phyloP scores from a whole-genome alignment of 495 filamentous ascomycete species.

The Entonaema liquescens region DNA sequence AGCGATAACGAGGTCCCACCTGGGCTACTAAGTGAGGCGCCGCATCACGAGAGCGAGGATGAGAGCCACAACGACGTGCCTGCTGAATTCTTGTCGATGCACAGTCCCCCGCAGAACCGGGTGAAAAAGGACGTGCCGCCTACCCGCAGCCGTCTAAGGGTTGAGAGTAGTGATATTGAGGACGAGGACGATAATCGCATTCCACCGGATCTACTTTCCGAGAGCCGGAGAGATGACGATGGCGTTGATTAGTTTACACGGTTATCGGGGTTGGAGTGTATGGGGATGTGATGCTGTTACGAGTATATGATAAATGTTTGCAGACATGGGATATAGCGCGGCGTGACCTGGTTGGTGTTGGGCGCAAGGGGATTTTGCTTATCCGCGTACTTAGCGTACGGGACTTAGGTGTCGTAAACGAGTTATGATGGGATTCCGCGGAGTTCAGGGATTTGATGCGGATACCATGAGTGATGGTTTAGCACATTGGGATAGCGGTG shows the following conservation, averaged over 20 bases:
- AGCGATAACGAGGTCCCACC: constrained; percentile 51
- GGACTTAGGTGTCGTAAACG: neutral
- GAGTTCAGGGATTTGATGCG: neutral
- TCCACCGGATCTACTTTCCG: constrained; percentile 52
- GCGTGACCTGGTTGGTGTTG: neutral
- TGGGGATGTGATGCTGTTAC: neutral
- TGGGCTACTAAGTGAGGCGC: constrained; percentile 44
- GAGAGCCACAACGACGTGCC: constrained; percentile 53
- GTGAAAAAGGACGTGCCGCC: neutral
- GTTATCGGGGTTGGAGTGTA: neutral
- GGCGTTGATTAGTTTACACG: constrained; percentile 16
- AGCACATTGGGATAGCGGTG: neutral
- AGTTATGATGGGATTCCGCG: neutral
- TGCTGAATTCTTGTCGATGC: constrained; percentile 52
- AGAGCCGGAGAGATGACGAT: constrained; percentile 33
- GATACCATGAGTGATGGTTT: neutral
- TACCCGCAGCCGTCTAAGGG: constrained; percentile 11
- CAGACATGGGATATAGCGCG: neutral
- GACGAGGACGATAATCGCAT: constrained; percentile 51
- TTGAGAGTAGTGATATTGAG: constrained; percentile 42
- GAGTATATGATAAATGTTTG: neutral
- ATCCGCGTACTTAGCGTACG: neutral
- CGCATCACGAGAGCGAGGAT: constrained; percentile 40
- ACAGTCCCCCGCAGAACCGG: constrained; percentile 33
- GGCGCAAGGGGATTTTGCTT: neutral